phyloP scores from a whole-genome alignment of 2,329 filamentous ascomycete genomes.

The Botryotinia narcissicola region DNA sequence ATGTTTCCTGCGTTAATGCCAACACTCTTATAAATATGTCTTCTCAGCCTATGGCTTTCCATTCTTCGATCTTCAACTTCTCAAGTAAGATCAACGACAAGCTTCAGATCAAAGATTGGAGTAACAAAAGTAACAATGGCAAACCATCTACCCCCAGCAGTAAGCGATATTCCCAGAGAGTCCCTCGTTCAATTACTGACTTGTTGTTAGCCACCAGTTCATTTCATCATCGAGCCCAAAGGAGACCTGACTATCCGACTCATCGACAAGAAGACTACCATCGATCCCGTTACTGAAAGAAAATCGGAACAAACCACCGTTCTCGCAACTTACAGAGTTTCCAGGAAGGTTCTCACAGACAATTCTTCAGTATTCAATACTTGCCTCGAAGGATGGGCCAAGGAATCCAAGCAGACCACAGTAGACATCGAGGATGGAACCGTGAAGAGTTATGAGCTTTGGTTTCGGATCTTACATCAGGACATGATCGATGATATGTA shows the following conservation, averaged over 20 bases:
- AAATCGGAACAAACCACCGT: neutral
- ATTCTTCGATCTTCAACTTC: neutral
- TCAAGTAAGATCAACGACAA: neutral
- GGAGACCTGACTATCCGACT: neutral
- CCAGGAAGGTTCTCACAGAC: conserved; percentile 12
- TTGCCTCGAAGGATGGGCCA: conserved; percentile 4
- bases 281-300: neutral
- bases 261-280: neutral
- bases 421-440: conserved; percentile 25
- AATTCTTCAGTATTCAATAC: conserved; percentile 21
- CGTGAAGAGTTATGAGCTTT: conserved; percentile 22
- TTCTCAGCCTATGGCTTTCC: neutral
- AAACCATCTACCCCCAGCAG: neutral
- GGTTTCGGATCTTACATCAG: conserved; percentile 26
- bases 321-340: conserved; percentile 22
- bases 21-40: neutral
- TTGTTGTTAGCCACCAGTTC: neutral
- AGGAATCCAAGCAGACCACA: neutral
- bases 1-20: neutral
- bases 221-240: neutral
- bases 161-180: neutral
- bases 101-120: neutral
- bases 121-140: neutral
- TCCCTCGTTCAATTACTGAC: neutral
- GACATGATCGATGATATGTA: conserved; percentile 16